Evolutionary conservation across 2,329 filamentous ascomycete genomes (phyloP), one percentile per base, ranked within the genome.

Genomic region (Colletotrichum destructivum): DNA sequence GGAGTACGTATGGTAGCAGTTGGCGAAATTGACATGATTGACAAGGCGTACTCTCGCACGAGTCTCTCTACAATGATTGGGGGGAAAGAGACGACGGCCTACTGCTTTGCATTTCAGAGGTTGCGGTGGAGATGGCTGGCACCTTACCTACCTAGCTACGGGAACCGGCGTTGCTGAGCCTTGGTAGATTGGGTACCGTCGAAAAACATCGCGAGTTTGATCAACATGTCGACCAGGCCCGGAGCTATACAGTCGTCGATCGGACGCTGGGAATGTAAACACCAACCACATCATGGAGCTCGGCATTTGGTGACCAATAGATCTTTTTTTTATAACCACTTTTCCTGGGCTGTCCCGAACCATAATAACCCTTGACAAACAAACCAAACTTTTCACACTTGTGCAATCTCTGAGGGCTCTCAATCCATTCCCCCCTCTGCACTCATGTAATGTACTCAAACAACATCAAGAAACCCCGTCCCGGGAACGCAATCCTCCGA

Each of bases 371-470:
- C 31, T 51, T 49, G 26, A 18, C 38, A 35, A 23, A 15, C 38
- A 35, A 35, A 35, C 2, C 31, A 9, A 35, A 11, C 31, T 9
- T 35, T 11, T 8, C 31, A 35, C 31, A 35, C 31, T 35, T 35
- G 31, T 35, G 31, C 8, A 35, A 35, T 35, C 31, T 35, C 31
- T 35, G 31, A 35, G 31, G 31, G 8, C 31, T 35, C 31, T 35
- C 31, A 35, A 35, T 35, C 31, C 31, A 35, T 26, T 4, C 26
- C 9, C 35, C 35, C 35, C 18, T n/a, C 54, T 7, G 35, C 21
- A 65, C 61, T 69, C 26, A 11, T 23, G 26, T 51, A 23, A 46
- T 64, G 18, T 59, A 57, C 66, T 57, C 60, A 38, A 44, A 64
- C 66, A 69, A 18, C 7, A 49, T 62, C 31, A 40, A 67, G 56